Evolutionary conservation across 352 stramenopile genomes (phyloP), one percentile per base, ranked within the genome.

Genomic region (Phytophthora citrophthora): DNA sequence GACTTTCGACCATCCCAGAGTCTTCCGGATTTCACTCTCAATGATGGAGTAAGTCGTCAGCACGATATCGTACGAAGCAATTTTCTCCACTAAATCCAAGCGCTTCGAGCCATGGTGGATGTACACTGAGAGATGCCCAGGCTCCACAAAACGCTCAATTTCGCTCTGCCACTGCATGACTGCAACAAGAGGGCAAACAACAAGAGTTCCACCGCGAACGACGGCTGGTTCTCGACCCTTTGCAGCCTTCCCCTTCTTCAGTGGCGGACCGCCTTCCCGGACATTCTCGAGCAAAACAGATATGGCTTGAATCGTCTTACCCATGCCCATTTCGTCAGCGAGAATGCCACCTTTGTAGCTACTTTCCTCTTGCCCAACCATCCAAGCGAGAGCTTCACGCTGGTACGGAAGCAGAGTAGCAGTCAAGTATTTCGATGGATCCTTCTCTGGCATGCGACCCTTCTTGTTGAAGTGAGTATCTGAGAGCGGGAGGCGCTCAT

Each of bases 41-140:
- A 98, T 82, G 51, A 98, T 97, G 2, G 92, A 98, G 77, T 99
- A 99, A 0, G 97, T 99, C 3, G 98, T 99, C 1, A 99, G 82
- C 5, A 99, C 96, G 31, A 99, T 89, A 62, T 99, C 98, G 64
- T 98, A 98, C 27, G 94, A 94, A 8, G 81, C 83, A 41, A 99
- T 93, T 48, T 93, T 81, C 44, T 72, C 61, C n/a, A 84, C 58
- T 0, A 81, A 60, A 44, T 83, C 64, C 29, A 80, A 68, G n/a
- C 76, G 87, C 76, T 99, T 97, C 5, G 81, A 61, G 5, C 97
- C 97, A 72, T 99, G 97, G 76, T 99, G 98, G 23, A 98, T 97
- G 46, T 97, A 94, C 26, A 99, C 90, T 13, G 75, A 96, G 29
- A 99, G 68, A n/a, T 89, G 81, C 8, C 91, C 83, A 8, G 81